These are phyloP conservation scores for Haematococcus lacustris DNA, from an alignment of 139 green algal genomes.

Conservation along the genomic window DNA sequence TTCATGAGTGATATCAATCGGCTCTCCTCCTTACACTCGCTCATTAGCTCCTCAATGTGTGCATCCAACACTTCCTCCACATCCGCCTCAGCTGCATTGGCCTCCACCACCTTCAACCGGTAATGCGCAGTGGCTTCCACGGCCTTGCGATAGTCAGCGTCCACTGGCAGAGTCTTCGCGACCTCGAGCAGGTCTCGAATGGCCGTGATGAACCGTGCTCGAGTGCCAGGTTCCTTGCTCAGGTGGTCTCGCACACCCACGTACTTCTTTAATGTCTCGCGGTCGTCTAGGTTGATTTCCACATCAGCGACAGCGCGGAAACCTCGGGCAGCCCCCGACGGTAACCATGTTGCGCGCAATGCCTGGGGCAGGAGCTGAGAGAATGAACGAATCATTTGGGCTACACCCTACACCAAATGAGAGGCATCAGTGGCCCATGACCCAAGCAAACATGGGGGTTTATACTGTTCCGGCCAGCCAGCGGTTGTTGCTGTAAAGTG, in stretches of 20 bases:
- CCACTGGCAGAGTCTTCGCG: constrained; percentile 27
- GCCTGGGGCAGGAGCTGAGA: too few relatives aligned
- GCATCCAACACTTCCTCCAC: constrained; percentile 52
- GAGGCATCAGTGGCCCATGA: too few relatives aligned
- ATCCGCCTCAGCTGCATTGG: constrained; percentile 38
- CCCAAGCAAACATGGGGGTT: too few relatives aligned
- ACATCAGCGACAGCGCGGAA: constrained; percentile 38
- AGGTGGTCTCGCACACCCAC: constrained; percentile 39
- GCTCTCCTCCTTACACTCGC: constrained; percentile 41
- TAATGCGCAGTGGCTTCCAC: constrained; percentile 38
- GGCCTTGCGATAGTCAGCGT: constrained; percentile 35
- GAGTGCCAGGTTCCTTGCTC: constrained; percentile 25
- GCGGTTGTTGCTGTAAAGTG: too few relatives aligned
- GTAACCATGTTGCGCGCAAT: too few relatives aligned
- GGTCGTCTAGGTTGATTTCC: constrained; percentile 35
- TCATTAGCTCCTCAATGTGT: constrained; percentile 51
- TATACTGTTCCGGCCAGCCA: too few relatives aligned
- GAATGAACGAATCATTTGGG: too few relatives aligned
- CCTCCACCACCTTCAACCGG: constrained; percentile 36
- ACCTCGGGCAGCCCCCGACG: too few relatives aligned
- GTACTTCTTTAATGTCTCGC: constrained; percentile 40
- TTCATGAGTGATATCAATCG: constrained; percentile 32
- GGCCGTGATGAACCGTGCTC: constrained; percentile 23
- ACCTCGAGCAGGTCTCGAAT: constrained; percentile 19
- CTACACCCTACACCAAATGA: too few relatives aligned